These are phyloP conservation scores for Pseudogymnoascus sp. DNA, from an alignment of 2,329 filamentous ascomycete species.

Conservation along the genomic window DNA sequence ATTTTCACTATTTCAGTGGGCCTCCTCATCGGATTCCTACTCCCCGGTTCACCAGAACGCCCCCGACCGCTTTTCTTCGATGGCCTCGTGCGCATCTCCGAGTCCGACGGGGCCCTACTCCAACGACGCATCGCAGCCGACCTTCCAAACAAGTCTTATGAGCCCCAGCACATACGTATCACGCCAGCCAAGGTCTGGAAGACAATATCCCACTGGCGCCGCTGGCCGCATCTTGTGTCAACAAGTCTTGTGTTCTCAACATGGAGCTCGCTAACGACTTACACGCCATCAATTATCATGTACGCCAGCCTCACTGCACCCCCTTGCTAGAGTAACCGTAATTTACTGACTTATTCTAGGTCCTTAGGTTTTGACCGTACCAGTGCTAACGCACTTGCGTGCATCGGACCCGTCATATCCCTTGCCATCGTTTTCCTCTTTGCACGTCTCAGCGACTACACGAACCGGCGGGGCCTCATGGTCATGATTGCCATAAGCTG, in stretches of 20 bases:
- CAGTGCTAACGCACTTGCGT: conserved; percentile 25
- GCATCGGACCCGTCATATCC: conserved; percentile 17
- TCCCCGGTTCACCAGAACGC: conserved; percentile 32
- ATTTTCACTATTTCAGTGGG: conserved; percentile 26
- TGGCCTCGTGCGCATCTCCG: neutral
- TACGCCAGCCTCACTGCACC: neutral
- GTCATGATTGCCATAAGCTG: conserved; percentile 30
- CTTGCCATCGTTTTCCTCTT: conserved; percentile 15
- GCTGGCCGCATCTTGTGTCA: conserved; percentile 25
- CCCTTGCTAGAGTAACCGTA: neutral
- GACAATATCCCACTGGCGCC: conserved; percentile 18
- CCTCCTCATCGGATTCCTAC: conserved; percentile 32
- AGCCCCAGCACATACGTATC: conserved; percentile 29
- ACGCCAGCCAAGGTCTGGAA: conserved; percentile 16
- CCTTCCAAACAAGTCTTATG: conserved; percentile 32
- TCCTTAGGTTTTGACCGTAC: conserved; percentile 21
- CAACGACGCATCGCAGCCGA: conserved; percentile 34
- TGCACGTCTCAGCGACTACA: conserved; percentile 22
- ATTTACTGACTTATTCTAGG: conserved; percentile 10
- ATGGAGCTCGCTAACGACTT: conserved; percentile 25
- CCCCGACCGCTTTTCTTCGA: conserved; percentile 28
- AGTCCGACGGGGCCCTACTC: conserved; percentile 34
- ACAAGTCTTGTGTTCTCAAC: conserved; percentile 18
- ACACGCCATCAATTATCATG: conserved; percentile 27
- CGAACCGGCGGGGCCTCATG: conserved; percentile 29